A percentile compares a stretch with the other conserved stretches of the same genome.
Conservation (phyloP, 2,329 filamentous ascomycete species). For the Leptographium wingfieldii region DNA sequence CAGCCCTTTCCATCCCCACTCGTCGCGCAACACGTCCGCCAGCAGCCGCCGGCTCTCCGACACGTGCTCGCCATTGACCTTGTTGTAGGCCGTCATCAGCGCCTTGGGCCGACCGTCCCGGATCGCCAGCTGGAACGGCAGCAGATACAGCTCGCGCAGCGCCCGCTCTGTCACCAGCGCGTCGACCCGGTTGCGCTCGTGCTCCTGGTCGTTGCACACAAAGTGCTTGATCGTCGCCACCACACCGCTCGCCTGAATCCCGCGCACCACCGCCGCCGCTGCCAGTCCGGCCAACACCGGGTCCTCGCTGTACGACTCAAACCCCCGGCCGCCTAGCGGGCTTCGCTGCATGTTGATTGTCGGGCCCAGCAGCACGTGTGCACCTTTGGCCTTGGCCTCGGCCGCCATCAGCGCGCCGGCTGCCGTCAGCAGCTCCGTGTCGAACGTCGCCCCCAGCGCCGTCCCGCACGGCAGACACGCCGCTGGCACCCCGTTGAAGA, state of each 20-base stretch:
- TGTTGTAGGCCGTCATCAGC: constrained; percentile 28
- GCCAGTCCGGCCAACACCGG: constrained; percentile 25
- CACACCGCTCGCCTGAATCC: constrained; percentile 22
- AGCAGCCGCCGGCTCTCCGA: constrained; percentile 23
- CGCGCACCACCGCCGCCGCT: constrained; percentile 22
- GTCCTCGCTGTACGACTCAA: constrained; percentile 26
- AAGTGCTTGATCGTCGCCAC: constrained; percentile 28
- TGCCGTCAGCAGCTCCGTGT: constrained; percentile 46
- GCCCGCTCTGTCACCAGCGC: constrained; percentile 25
- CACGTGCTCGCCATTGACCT: constrained; percentile 25
- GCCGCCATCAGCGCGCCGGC: constrained; percentile 54
- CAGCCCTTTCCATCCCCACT: constrained; percentile 25
- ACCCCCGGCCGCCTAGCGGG: constrained; percentile 26
- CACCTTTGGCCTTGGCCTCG: constrained; percentile 54
- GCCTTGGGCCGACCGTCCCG: constrained; percentile 20
- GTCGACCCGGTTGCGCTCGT: constrained; percentile 22
- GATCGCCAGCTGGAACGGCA: constrained; percentile 26
- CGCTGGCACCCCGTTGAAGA: constrained; percentile 26
- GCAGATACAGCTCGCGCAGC: constrained; percentile 26
- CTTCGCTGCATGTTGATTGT: constrained; percentile 29
- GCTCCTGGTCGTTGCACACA: constrained; percentile 27
- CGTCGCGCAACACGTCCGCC: constrained; percentile 21
- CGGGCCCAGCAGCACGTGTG: constrained; percentile 56
- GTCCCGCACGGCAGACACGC: constrained; percentile 32
- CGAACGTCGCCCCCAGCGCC: constrained; percentile 51